Evolutionary conservation across 2,329 filamentous ascomycete genomes (phyloP), one percentile per base, ranked within the genome.

Genomic region (Ophiostoma populinum): DNA sequence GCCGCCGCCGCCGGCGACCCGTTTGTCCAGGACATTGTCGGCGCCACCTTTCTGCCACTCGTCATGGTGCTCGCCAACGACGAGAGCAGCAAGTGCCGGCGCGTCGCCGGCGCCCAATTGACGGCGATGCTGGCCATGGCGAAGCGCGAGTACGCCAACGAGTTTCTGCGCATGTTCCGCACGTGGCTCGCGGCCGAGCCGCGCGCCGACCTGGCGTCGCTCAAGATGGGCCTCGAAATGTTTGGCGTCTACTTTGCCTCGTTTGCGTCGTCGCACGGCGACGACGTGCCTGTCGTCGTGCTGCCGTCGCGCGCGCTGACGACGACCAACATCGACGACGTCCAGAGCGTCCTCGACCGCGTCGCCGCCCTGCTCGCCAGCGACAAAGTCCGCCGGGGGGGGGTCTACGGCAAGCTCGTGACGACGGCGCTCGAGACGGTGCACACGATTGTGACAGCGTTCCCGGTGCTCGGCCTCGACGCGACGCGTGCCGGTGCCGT

Each of bases 51-150:
- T 58, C 65, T 92, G 16, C 85, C 86, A 0, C 56, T 98, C 6
- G 73, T 94, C 34, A 72, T 93, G 46, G 74, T 86, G 12, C 67
- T 94, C 42, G 75, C 80, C 40, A 93, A 94, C 46, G 90, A 98
- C 41, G 80, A 92, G 36, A 82, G 81, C 32, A 69, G 77, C 34
- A 80, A 82, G 45, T 98, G 90, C 54, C 75, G 81, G 20, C 70
- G 85, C 41, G 76, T 87, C 53, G 85, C 86, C 1, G 77, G 74
- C 29, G 71, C 78, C 38, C 59, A 98, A 29, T 61, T 95, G 38
- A 83, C 80, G 49, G 75, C 80, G 47, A 67, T 90, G 13, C 92
- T 93, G 54, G 69, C 72, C 38, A 74, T 76, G 46, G 76, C 85
- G 2, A 79, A 87, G 49, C 67, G 69, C 41, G 79, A 85, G 44